Evolutionary conservation across 495 filamentous ascomycete species (phyloP).

Genomic region (Clavariopsis aquatica): DNA sequence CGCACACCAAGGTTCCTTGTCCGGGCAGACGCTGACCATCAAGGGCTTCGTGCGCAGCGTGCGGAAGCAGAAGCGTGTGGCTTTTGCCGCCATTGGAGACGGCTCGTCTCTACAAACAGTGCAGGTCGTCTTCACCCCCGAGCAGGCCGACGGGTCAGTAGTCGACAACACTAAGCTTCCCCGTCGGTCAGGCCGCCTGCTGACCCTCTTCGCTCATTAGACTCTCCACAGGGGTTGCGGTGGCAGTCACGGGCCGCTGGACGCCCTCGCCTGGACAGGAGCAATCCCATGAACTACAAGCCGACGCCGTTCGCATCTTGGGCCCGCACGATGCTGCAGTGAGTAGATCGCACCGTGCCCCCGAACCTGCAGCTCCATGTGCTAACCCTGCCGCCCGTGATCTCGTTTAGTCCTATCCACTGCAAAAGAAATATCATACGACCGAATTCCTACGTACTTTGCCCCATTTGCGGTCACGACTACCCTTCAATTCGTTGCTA

Average conservation of each 20-base stretch:
- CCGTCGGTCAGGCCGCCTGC: neutral
- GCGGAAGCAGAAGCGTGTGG: conserved; percentile 77
- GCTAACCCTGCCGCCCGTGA: conserved; percentile 24
- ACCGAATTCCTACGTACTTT: conserved; percentile 84
- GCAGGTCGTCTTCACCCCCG: conserved; percentile 77
- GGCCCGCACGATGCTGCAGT: conserved; percentile 79
- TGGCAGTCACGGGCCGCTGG: conserved; percentile 79
- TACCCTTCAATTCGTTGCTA: conserved; percentile 76
- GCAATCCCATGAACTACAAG: conserved; percentile 80
- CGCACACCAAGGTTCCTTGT: conserved; percentile 5
- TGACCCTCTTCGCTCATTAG: conserved; percentile 48
- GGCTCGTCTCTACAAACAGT: conserved; percentile 77
- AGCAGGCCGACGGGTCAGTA: conserved; percentile 77
- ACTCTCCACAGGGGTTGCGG: conserved; percentile 75
- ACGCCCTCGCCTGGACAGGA: conserved; percentile 67
- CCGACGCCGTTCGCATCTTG: conserved; percentile 65
- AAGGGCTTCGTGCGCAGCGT: conserved; percentile 83
- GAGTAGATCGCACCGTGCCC: conserved; percentile 40
- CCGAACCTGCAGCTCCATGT: conserved; percentile 13
- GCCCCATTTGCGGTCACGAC: conserved; percentile 84
- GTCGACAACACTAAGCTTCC: conserved; percentile 40
- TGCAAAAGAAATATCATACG: conserved; percentile 93
- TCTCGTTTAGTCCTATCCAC: conserved; percentile 69
- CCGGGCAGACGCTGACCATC: conserved; percentile 53
- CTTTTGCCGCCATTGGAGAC: conserved; percentile 85